Conservation (phyloP, 2,329 filamentous ascomycete genomes). For the Epicoccum sorghinum region DNA sequence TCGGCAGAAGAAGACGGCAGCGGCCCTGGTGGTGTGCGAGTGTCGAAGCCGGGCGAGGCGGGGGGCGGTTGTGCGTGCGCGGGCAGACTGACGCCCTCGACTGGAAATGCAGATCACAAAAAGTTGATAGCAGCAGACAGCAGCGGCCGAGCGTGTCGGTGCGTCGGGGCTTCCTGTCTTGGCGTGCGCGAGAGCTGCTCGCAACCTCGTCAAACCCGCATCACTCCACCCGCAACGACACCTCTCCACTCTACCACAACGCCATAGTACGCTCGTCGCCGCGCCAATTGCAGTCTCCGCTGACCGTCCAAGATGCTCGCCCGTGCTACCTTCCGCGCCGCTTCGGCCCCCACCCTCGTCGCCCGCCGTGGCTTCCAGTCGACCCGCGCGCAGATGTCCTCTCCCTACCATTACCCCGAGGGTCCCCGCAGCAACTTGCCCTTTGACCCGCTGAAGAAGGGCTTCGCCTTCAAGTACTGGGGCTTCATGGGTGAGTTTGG, state of each 20-base stretch:
- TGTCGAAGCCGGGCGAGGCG: slow-evolving; percentile 1
- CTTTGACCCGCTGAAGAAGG: slow-evolving; percentile 92
- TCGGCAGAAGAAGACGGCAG: background rate
- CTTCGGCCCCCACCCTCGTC: slow-evolving; percentile 67
- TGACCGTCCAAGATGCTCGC: slow-evolving; percentile 76
- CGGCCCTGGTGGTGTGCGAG: slow-evolving; percentile 6
- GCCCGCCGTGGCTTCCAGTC: slow-evolving; percentile 93
- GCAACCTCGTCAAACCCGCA: slow-evolving; percentile 14
- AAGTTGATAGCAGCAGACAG: slow-evolving; percentile 9
- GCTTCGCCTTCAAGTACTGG: slow-evolving; percentile 86
- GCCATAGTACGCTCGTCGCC: slow-evolving; percentile 35
- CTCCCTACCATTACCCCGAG: slow-evolving; percentile 98
- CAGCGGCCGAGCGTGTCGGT: slow-evolving; percentile 1
- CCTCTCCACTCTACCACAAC: slow-evolving; percentile 35
- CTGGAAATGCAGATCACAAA: slow-evolving; percentile 8
- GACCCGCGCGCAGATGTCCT: slow-evolving; percentile 82
- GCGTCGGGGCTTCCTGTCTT: slow-evolving; percentile 7
- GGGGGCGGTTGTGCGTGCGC: slow-evolving; percentile 2
- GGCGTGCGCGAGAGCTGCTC: slow-evolving; percentile 11
- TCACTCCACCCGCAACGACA: slow-evolving; percentile 25
- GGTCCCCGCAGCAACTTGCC: slow-evolving; percentile 93
- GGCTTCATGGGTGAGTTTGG: slow-evolving; percentile 69
- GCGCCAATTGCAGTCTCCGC: slow-evolving; percentile 34
- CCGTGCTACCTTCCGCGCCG: slow-evolving; percentile 66
- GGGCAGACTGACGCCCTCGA: slow-evolving; percentile 1